These are phyloP conservation scores for Pyricularia pennisetigena DNA, from an alignment of 2,329 filamentous ascomycete genomes.

Conservation along the genomic window DNA sequence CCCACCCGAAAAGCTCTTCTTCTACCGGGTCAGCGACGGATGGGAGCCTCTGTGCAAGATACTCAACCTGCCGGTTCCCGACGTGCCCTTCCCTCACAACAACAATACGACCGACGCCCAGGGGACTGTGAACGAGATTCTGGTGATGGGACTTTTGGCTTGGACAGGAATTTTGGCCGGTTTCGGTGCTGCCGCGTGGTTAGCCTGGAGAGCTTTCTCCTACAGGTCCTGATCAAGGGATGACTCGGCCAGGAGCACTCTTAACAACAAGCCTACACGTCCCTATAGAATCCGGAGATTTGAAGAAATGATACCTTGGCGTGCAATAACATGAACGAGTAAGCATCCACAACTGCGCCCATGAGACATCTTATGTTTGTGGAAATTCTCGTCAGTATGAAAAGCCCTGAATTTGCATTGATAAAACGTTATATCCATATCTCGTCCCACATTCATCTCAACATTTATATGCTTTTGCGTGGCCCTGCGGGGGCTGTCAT, in stretches of 20 bases:
- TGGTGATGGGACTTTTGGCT: neutral
- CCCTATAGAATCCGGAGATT: neutral
- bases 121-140: neutral
- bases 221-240: neutral
- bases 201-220: neutral
- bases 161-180: neutral
- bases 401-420: neutral
- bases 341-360: neutral
- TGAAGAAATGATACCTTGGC: neutral
- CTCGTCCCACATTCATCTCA: conserved; percentile 12
- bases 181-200: neutral
- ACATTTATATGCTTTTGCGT: conserved; percentile 29
- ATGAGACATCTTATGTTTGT: neutral
- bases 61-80: conserved; percentile 21
- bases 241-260: neutral
- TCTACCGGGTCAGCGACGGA: conserved; percentile 23
- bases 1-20: conserved; percentile 22
- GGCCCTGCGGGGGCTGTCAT: conserved; percentile 11
- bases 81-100: conserved; percentile 24
- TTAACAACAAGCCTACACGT: neutral
- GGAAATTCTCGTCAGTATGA: neutral
- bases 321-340: neutral
- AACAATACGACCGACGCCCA: conserved; percentile 12
- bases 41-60: conserved; percentile 25
- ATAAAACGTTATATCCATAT: neutral